These are phyloP conservation scores for Flaveria floridana DNA, from an alignment of 140 eudicot genomes.

Conservation along the genomic window DNA sequence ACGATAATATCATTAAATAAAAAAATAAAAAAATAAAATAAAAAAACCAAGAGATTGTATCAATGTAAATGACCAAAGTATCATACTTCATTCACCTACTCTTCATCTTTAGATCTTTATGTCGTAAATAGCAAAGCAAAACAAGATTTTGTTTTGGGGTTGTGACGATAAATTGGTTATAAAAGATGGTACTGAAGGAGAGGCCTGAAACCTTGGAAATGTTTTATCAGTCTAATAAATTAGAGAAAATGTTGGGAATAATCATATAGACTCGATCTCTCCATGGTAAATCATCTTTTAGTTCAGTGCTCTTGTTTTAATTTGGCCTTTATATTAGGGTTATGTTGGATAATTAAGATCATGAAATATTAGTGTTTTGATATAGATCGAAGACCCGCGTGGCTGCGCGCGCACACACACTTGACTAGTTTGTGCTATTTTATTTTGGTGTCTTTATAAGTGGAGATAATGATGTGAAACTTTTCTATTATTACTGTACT, in stretches of 20 bases:
- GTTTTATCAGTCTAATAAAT: no score
- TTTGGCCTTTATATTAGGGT: background rate
- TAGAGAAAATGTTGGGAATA: no score
- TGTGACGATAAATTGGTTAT: no score
- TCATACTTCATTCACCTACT: background rate
- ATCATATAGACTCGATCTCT: no score
- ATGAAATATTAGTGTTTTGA: background rate
- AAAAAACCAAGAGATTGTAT: background rate
- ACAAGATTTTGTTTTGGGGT: background rate
- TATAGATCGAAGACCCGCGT: background rate
- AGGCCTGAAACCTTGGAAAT: no score
- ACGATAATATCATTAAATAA: background rate
- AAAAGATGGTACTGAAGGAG: no score
- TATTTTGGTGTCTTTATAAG: background rate
- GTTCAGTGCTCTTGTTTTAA: no score
- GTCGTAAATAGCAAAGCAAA: background rate
- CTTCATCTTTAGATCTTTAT: background rate
- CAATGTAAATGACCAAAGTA: background rate
- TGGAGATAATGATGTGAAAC: background rate
- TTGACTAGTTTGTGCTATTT: background rate
- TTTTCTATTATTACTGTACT: background rate
- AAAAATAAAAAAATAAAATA: no score
- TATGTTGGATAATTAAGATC: background rate
- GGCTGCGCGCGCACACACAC: no score
- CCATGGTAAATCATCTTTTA: no score